These are phyloP conservation scores for Laguncularia racemosa DNA, from an alignment of 345 rosid species.

Conservation along the genomic window DNA sequence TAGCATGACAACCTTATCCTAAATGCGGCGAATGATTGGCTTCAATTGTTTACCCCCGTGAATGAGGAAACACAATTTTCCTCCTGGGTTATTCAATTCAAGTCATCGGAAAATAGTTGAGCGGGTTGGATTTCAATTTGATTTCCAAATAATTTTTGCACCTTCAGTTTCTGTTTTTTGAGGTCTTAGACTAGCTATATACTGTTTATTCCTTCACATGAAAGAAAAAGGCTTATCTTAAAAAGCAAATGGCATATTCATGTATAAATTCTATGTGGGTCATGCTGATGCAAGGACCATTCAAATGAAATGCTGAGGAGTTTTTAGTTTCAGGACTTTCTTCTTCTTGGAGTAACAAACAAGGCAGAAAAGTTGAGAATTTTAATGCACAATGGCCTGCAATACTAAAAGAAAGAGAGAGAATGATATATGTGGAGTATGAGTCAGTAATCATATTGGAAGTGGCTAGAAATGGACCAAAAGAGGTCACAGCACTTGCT, in stretches of 20 bases:
- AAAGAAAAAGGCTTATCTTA: no score
- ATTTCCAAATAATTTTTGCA: no score
- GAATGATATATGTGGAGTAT: conserved; percentile 24
- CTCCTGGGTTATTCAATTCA: no score
- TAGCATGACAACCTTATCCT: background rate
- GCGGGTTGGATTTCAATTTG: no score
- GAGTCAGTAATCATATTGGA: conserved; percentile 33
- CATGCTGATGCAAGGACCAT: background rate
- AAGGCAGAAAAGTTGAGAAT: background rate
- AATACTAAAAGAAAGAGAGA: background rate
- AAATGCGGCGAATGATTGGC: conserved; percentile 1
- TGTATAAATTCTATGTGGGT: background rate
- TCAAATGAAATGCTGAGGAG: no score
- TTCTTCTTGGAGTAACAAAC: background rate
- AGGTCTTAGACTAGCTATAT: no score
- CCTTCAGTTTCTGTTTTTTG: no score
- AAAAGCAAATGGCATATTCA: no score
- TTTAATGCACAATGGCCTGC: no score
- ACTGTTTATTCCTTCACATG: no score
- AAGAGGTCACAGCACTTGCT: conserved; percentile 10
- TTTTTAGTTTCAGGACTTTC: no score
- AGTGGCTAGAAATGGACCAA: conserved; percentile 13
- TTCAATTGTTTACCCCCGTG: background rate
- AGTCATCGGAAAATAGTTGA: no score
- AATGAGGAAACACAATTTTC: background rate